phyloP scores from a whole-genome alignment of 2,329 filamentous ascomycete genomes.

The Fusarium marasasianum region DNA sequence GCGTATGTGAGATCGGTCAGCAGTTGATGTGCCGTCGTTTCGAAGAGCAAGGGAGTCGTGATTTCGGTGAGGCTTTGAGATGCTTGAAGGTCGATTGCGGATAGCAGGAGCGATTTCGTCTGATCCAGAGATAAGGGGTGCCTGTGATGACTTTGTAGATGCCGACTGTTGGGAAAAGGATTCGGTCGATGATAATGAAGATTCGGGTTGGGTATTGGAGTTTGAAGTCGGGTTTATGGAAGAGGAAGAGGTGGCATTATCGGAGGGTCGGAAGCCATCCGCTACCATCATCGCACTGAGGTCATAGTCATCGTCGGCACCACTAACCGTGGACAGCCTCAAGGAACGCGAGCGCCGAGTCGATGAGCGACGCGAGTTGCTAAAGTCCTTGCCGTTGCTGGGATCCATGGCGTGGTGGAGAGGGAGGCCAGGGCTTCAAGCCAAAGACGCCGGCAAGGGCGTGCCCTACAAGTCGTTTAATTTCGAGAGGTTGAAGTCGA shows the following conservation, averaged over 20 bases:
- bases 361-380: constrained; percentile 55
- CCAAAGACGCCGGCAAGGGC: constrained; percentile 40
- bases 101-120: constrained; percentile 34
- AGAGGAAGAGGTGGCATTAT: constrained; percentile 17
- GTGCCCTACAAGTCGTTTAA: constrained; percentile 35
- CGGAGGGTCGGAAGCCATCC: constrained; percentile 61
- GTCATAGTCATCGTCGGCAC: constrained; percentile 58
- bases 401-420: constrained; percentile 52
- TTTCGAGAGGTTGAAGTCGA: constrained; percentile 26
- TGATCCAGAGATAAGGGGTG: constrained; percentile 16
- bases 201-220: constrained; percentile 30
- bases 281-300: constrained; percentile 61
- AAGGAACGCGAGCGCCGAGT: constrained; percentile 54
- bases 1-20: constrained; percentile 22
- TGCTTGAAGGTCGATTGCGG: constrained; percentile 61
- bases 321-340: constrained; percentile 47
- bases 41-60: constrained; percentile 62
- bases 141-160: constrained; percentile 17
- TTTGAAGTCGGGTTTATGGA: constrained; percentile 29
- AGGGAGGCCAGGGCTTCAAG: constrained; percentile 36
- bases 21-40: constrained; percentile 56
- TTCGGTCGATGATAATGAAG: constrained; percentile 6
- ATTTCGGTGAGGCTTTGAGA: constrained; percentile 61
- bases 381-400: constrained; percentile 50
- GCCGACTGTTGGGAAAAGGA: constrained; percentile 22